A percentile compares a stretch with the other conserved stretches of the same genome.
Conservation (phyloP, 176 grass and related monocot genomes). For the Zea mays region DNA sequence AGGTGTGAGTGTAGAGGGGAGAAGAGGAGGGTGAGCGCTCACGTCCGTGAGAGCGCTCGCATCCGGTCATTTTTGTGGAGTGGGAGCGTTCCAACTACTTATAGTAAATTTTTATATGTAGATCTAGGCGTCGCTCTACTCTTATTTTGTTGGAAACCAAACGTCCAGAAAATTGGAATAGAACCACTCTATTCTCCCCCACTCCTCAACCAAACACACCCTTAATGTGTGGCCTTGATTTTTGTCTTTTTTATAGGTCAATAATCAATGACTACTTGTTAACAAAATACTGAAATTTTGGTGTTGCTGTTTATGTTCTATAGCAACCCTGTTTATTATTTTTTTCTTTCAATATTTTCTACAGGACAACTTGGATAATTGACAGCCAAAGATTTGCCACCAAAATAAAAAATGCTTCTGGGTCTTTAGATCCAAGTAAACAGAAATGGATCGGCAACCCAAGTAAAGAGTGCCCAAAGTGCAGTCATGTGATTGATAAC, state of each 20-base stretch:
- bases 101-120: too few species aligned
- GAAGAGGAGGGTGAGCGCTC: too few species aligned
- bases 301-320: neutral
- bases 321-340: slow-evolving; percentile 7
- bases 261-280: neutral
- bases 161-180: too few species aligned
- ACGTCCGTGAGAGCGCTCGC: too few species aligned
- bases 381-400: slow-evolving; percentile 86
- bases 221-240: neutral
- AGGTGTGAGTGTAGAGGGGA: too few species aligned
- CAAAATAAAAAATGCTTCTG: slow-evolving; percentile 92
- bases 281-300: slow-evolving; percentile 13
- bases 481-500: slow-evolving; percentile 86
- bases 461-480: slow-evolving; percentile 76
- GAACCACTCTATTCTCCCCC: too few species aligned
- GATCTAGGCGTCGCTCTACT: too few species aligned
- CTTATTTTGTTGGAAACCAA: too few species aligned
- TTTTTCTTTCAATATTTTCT: slow-evolving; percentile 42
- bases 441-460: slow-evolving; percentile 84
- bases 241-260: slow-evolving; percentile 22
- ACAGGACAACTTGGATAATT: slow-evolving; percentile 88
- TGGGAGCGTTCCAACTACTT: too few species aligned
- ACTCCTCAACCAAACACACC: too few species aligned
- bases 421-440: slow-evolving; percentile 55
- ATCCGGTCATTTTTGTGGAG: too few species aligned